Conservation (phyloP, 108 stramenopile genomes). For the Discostella pseudostelligera region DNA sequence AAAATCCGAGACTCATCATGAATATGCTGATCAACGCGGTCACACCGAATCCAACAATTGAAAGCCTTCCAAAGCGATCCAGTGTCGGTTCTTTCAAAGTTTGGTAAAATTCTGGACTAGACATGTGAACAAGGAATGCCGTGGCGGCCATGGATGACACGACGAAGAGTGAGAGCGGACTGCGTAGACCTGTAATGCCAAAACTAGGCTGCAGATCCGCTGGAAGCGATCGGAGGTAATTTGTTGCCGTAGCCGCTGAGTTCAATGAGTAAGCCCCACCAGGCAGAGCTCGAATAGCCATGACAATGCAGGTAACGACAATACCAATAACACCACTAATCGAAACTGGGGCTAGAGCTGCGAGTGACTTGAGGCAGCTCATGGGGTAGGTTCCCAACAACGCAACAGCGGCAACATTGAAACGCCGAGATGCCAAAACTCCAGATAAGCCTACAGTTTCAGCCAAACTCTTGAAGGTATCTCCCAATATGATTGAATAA, state of each 20-base stretch:
- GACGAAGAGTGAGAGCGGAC: constrained; percentile 60
- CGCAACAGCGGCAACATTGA: constrained; percentile 57
- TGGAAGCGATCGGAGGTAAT: constrained; percentile 40
- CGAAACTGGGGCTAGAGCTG: constrained; percentile 69
- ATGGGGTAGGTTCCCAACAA: constrained; percentile 65
- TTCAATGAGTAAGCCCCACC: constrained; percentile 48
- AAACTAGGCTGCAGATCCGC: constrained; percentile 52
- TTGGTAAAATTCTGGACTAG: constrained; percentile 86
- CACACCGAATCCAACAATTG: constrained; percentile 55
- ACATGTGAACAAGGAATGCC: constrained; percentile 89
- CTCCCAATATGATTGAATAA: constrained; percentile 86
- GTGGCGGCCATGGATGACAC: constrained; percentile 86
- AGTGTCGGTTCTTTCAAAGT: constrained; percentile 55
- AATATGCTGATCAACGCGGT: constrained; percentile 61
- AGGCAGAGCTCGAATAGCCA: constrained; percentile 58
- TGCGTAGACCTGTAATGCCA: constrained; percentile 45
- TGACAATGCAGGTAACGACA: constrained; percentile 64
- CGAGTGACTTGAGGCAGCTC: constrained; percentile 59
- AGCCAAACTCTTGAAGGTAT: constrained; percentile 57
- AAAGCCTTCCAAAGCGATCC: constrained; percentile 52
- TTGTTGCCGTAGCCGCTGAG: constrained; percentile 14
- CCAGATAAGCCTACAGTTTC: constrained; percentile 34
- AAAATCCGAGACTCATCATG: constrained; percentile 82
- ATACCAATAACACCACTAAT: constrained; percentile 66
- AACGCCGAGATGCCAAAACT: constrained; percentile 44